phyloP scores from a whole-genome alignment of 495 filamentous ascomycete species.

The Aspergillus ostianus region DNA sequence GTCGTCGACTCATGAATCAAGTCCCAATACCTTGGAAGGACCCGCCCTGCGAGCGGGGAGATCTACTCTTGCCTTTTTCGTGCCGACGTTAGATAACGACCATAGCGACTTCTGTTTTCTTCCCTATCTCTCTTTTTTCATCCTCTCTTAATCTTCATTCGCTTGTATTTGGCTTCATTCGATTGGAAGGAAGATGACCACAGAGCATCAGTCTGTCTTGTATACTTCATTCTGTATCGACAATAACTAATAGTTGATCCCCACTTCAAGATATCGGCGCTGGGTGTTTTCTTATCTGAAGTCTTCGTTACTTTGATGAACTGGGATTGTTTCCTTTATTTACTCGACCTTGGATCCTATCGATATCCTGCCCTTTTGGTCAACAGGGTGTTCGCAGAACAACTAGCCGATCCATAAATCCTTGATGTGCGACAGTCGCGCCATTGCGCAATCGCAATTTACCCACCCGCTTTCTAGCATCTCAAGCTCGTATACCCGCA shows the following conservation, averaged over 20 bases:
- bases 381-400: background rate
- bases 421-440: background rate
- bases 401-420: background rate
- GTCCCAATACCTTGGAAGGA: too few relatives aligned
- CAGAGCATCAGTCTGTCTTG: background rate
- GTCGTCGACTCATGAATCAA: background rate
- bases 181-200: background rate
- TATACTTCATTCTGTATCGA: slow-evolving; percentile 6
- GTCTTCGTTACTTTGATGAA: background rate
- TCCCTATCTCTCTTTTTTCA: background rate
- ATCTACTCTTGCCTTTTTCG: slow-evolving; percentile 14
- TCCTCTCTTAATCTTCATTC: background rate
- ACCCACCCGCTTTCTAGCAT: background rate
- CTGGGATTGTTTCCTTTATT: background rate
- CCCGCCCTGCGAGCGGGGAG: background rate
- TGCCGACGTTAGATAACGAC: slow-evolving; percentile 4
- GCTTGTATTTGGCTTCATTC: background rate
- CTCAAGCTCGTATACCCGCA: background rate
- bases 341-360: background rate
- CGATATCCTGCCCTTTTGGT: background rate
- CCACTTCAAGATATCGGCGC: background rate
- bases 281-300: background rate
- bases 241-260: background rate
- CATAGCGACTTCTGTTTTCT: background rate
- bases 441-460: background rate